A percentile compares a stretch with the other conserved stretches of the same genome.
phyloP scores from a whole-genome alignment of 257 asterid species.

The Nicotiana sylvestris region DNA sequence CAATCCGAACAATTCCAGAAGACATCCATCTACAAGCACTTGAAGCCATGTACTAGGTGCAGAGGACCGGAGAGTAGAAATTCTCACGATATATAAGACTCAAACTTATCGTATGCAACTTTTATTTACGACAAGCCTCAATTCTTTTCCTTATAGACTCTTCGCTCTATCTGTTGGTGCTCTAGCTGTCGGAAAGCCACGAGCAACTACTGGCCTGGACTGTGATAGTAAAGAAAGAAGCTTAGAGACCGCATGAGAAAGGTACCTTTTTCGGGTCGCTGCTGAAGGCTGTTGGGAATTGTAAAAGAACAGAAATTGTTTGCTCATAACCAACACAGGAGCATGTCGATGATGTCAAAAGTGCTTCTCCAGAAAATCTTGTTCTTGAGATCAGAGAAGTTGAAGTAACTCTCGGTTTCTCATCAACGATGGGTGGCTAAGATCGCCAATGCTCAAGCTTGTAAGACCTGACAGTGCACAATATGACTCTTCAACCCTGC shows the following conservation, averaged over 20 bases:
- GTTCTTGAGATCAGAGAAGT: background rate
- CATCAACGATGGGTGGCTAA: background rate
- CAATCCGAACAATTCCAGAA: conserved; percentile 3
- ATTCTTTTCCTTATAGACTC: too few relatives aligned
- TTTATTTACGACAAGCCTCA: too few relatives aligned
- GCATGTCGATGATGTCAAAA: conserved; percentile 5
- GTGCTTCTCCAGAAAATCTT: conserved; percentile 4
- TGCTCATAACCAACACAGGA: conserved; percentile 7
- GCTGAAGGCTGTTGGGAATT: conserved; percentile 10
- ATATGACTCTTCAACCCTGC: conserved; percentile 41
- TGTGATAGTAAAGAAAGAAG: too few relatives aligned
- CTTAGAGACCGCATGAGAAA: too few relatives aligned
- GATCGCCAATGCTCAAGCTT: conserved; percentile 26
- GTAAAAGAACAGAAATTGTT: conserved; percentile 8
- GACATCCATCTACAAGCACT: conserved; percentile 4
- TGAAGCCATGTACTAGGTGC: conserved; percentile 12
- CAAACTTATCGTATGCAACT: too few relatives aligned
- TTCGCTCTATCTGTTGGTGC: too few relatives aligned
- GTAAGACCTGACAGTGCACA: conserved; percentile 45
- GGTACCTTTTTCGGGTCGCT: background rate
- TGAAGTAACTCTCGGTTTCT: background rate
- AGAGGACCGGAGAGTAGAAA: background rate
- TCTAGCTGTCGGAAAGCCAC: too few relatives aligned
- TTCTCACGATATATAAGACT: too few relatives aligned
- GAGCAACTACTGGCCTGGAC: too few relatives aligned